These are phyloP conservation scores for Pisolithus albus DNA, from an alignment of 768 basidiomycete species.

Conservation along the genomic window DNA sequence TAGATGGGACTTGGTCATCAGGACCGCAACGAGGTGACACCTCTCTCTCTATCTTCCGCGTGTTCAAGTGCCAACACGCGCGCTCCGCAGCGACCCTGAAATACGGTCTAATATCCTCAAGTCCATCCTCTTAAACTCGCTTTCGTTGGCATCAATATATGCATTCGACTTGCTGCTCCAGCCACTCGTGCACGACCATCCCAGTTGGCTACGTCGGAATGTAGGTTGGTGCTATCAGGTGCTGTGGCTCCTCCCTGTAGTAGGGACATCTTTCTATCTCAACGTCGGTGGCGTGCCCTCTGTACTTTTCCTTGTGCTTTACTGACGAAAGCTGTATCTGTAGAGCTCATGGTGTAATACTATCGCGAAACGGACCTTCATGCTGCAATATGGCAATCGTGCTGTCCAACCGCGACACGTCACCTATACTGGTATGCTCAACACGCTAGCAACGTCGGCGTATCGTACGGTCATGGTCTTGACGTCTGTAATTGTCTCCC, in stretches of 20 bases:
- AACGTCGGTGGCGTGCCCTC: slow-evolving; percentile 48
- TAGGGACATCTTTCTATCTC: slow-evolving; percentile 70
- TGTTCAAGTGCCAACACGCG: slow-evolving; percentile 5
- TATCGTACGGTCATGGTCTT: slow-evolving; percentile 78
- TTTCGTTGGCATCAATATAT: slow-evolving; percentile 69
- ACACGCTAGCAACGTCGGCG: slow-evolving; percentile 69
- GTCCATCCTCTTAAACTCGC: slow-evolving; percentile 62
- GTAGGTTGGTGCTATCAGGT: slow-evolving; percentile 71
- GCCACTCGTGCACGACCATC: slow-evolving; percentile 56
- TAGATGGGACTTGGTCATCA: slow-evolving; percentile 61
- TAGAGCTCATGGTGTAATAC: slow-evolving; percentile 74
- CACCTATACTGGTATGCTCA: slow-evolving; percentile 66
- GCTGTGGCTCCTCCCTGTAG: slow-evolving; percentile 74
- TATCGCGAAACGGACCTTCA: slow-evolving; percentile 69
- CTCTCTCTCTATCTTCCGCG: slow-evolving; percentile 3
- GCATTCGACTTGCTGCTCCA: slow-evolving; percentile 67
- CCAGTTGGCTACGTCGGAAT: slow-evolving; percentile 64
- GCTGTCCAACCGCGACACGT: slow-evolving; percentile 45
- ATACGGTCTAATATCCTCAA: slow-evolving; percentile 70
- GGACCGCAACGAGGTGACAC: slow-evolving; percentile 52
- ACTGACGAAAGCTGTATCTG: slow-evolving; percentile 6
- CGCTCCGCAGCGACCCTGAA: slow-evolving; percentile 56
- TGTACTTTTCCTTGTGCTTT: background rate
- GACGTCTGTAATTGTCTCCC: slow-evolving; percentile 66
- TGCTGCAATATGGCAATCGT: slow-evolving; percentile 62